Percentiles rank a stretch among this genome's conserved stretches.
These are phyloP conservation scores for Oryza officinalis DNA, from an alignment of 176 grass and related monocot species.

Conservation along the genomic window DNA sequence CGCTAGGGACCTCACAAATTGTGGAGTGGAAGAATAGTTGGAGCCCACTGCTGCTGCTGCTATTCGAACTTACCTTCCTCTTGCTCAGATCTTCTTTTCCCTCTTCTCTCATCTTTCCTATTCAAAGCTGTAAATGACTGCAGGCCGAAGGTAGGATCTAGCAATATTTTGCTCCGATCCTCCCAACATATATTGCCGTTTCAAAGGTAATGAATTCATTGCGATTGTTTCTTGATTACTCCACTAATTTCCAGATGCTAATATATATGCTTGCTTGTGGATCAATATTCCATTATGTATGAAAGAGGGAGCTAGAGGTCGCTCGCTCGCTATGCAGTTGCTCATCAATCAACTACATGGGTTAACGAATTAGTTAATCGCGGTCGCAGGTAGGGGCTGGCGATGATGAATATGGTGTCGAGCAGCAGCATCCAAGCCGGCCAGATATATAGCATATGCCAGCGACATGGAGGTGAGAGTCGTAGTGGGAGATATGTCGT, in stretches of 20 bases:
- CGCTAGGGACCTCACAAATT: not conserved
- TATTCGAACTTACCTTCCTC: not conserved
- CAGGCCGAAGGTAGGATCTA: no score
- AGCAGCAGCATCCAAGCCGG: not conserved
- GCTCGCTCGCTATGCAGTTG: not conserved
- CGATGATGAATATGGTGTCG: not conserved
- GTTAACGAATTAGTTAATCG: no score
- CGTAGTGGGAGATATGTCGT: not conserved
- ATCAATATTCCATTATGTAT: not conserved
- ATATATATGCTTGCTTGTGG: no score
- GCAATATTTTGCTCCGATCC: no score
- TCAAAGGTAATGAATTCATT: not conserved
- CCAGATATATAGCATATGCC: not conserved
- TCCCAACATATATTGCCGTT: no score
- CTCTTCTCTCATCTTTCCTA: not conserved
- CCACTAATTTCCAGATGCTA: no score
- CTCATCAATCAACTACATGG: no score
- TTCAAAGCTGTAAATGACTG: not conserved
- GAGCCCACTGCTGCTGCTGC: not conserved
- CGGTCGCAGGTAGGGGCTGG: not conserved
- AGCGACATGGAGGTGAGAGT: not conserved
- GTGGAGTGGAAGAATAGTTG: not conserved
- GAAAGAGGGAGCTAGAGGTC: not conserved
- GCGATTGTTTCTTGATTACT: no score
- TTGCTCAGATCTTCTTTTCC: not conserved